Evolutionary conservation across 805 yeast species (phyloP).

Genomic region (Priceomyces haplophilus): DNA sequence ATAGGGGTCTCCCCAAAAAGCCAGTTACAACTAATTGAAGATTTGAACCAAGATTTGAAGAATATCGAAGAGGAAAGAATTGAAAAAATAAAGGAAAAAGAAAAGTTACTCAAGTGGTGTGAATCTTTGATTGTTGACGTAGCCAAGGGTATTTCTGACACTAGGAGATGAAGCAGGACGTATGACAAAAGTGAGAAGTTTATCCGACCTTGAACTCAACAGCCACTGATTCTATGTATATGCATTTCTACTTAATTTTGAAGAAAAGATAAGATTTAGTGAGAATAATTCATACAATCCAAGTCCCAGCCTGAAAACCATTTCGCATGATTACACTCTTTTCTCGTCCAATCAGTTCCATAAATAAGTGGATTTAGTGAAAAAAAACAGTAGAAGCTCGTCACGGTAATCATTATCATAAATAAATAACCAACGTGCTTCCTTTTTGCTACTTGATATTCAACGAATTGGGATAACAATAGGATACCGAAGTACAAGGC

Average conservation of each 20-base stretch:
- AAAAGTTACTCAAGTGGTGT: constrained; percentile 56
- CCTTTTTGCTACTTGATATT: constrained; percentile 33
- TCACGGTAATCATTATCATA: constrained; percentile 15
- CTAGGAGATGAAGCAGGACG: constrained; percentile 15
- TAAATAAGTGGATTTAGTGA: constrained; percentile 43
- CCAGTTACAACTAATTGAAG: constrained; percentile 63
- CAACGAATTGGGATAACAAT: constrained; percentile 42
- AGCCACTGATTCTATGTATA: no score
- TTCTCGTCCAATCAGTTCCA: constrained; percentile 46
- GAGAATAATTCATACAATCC: constrained; percentile 31
- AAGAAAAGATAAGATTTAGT: no score
- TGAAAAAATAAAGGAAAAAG: constrained; percentile 60
- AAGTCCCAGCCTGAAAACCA: constrained; percentile 44
- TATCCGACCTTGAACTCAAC: no score
- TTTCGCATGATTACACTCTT: constrained; percentile 34
- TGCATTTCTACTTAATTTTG: no score
- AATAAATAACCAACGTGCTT: constrained; percentile 23
- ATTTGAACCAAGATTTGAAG: constrained; percentile 59
- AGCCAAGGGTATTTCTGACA: constrained; percentile 51
- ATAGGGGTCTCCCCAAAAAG: constrained; percentile 78
- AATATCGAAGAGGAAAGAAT: constrained; percentile 58
- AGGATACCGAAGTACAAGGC: constrained; percentile 49
- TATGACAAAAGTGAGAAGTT: background rate
- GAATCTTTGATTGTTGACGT: constrained; percentile 63
- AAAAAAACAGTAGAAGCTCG: constrained; percentile 24